Base-by-base conservation (phyloP, 495 filamentous ascomycete species). In the Penicillium silybi region DNA sequence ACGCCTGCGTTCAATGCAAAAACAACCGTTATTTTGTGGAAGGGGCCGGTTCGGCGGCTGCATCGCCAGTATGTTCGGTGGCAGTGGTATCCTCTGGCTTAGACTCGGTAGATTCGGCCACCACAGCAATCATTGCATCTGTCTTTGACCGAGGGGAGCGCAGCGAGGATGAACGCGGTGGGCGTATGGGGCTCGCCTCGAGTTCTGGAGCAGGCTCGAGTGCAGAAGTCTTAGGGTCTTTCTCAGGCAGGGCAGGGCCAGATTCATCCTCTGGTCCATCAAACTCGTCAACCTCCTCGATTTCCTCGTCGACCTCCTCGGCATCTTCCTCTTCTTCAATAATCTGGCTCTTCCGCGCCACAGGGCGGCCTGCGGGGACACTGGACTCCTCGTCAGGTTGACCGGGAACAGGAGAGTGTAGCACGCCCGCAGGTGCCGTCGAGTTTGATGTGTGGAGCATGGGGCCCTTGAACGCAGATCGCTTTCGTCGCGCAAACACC, bases 251-350 rank as follows among this genome's bases (percentile, higher is more conserved):
- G 9, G 10, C 29, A 32, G 29, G 10, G 29, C 29, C 29, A 32
- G 29, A 71, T n/a, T n/a, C n/a, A 34, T 75, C 75, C 49, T 78
- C 78, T 50, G 80, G 72, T 0, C 76, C 82, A 29, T 79, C 80
- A 52, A 89, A 89, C 1, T 78, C 65, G 10, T 89, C 85, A 6
- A 88, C 85, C 64, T 89, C 85, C 59, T 89, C 85, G 4, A 86
- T 77, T 53, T 84, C 83, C 42, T 84, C 83, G 25, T 85, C 76
- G 17, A 59, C 50, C 0, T 80, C 84, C 46, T 90, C 87, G 52
- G 88, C 82, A 27, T 95, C 89, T 64, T 88, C 90, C 59, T 95
- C 91, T 57, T 91, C 91, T 57, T 91, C 87, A 49, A 95, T 95
- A 32, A 92, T 87, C 57, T 72, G 72, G 44, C 73, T 76, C 52